Percentiles rank a stretch among this genome's conserved stretches.
These are phyloP conservation scores for Suhomyces bribrorum DNA, from an alignment of 1,139 yeast species.

Conservation along the genomic window DNA sequence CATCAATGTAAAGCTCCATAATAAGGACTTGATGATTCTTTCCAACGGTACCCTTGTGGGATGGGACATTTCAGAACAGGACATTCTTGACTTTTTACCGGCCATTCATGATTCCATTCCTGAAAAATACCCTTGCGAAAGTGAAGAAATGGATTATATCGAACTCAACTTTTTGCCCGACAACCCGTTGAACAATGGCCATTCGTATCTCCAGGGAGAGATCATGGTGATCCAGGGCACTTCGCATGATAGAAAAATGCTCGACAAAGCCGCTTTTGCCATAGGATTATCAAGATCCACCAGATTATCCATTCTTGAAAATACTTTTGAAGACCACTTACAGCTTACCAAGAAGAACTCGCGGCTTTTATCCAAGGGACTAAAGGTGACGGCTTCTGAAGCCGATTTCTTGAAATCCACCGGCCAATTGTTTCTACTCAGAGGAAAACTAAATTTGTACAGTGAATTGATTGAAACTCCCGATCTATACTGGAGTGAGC, in stretches of 20 bases:
- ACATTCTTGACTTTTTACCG: slow-evolving; percentile 53
- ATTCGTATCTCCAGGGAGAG: slow-evolving; percentile 63
- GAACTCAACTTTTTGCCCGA: slow-evolving; percentile 40
- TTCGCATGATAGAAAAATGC: slow-evolving; percentile 46
- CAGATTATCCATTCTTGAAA: slow-evolving; percentile 75
- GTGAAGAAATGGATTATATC: slow-evolving; percentile 87
- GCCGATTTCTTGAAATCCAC: slow-evolving; percentile 67
- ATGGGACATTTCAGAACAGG: slow-evolving; percentile 71
- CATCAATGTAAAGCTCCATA: slow-evolving; percentile 38
- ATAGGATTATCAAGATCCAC: slow-evolving; percentile 87
- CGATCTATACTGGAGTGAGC: slow-evolving; percentile 91
- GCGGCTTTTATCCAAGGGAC: slow-evolving; percentile 65
- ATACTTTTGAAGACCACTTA: slow-evolving; percentile 67
- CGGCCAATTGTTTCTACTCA: slow-evolving; percentile 68
- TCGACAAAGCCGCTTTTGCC: slow-evolving; percentile 87
- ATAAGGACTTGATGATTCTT: slow-evolving; percentile 28
- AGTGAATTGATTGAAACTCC: slow-evolving; percentile 93
- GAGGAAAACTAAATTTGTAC: slow-evolving; percentile 82
- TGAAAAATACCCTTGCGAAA: slow-evolving; percentile 55
- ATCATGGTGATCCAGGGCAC: slow-evolving; percentile 61
- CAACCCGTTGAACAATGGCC: slow-evolving; percentile 29
- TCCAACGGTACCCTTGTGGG: slow-evolving; percentile 48
- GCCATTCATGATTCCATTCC: slow-evolving; percentile 32
- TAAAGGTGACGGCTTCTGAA: slow-evolving; percentile 56
- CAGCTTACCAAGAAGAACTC: slow-evolving; percentile 63